These are phyloP conservation scores for Penstemon davidsonii DNA, from an alignment of 257 asterid genomes.

Conservation along the genomic window DNA sequence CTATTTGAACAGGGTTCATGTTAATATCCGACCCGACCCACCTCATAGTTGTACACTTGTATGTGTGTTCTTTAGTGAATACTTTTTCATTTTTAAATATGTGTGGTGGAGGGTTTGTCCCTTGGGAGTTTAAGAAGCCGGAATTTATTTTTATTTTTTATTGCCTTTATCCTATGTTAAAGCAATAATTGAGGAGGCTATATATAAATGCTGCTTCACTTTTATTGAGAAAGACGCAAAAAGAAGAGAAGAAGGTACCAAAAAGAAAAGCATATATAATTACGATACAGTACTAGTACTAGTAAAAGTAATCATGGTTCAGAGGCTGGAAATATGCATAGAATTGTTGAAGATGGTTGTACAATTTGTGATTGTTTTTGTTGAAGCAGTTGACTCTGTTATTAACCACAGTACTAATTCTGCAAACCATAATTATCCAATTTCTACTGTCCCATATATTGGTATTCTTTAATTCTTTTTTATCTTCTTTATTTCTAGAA, in stretches of 20 bases:
- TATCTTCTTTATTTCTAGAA: background rate
- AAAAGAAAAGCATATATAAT: too few species aligned
- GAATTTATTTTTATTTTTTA: background rate
- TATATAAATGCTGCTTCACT: background rate
- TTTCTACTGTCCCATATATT: slow-evolving; percentile 4
- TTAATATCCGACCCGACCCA: too few species aligned
- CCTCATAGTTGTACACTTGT: background rate
- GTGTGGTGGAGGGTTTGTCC: slow-evolving; percentile 19
- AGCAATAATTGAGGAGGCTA: background rate
- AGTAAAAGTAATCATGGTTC: background rate
- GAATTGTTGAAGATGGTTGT: slow-evolving; percentile 8
- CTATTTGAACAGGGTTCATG: background rate
- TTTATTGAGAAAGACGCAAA: too few species aligned
- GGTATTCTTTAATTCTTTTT: slow-evolving; percentile 7
- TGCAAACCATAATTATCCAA: background rate
- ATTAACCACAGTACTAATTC: background rate
- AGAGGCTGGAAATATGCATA: background rate
- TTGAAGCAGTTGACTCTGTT: slow-evolving; percentile 6
- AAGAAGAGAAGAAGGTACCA: too few species aligned
- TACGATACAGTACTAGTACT: too few species aligned
- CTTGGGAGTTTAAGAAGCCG: slow-evolving; percentile 32
- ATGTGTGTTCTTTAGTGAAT: background rate
- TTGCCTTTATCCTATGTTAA: background rate
- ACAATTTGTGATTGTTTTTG: background rate
- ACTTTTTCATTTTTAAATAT: background rate